Evolutionary conservation across 2,329 filamentous ascomycete species (phyloP).

Genomic region (Alternaria novae-zelandiae): DNA sequence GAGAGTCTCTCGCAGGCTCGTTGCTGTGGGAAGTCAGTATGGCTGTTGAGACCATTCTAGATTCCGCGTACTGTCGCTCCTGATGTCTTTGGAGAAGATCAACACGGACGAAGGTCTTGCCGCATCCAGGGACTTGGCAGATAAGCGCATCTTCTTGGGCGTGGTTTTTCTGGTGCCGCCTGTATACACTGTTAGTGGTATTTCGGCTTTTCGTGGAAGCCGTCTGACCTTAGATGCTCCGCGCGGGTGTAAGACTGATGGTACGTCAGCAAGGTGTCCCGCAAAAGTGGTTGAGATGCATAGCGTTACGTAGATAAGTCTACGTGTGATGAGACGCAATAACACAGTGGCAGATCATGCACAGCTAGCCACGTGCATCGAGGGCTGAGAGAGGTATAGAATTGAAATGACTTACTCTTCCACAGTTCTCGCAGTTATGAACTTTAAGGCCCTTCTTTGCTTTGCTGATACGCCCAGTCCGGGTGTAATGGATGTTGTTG

Average conservation of each 20-base stretch:
- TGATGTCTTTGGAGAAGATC: slow-evolving; percentile 55
- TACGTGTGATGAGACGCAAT: background rate
- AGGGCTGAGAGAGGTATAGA: background rate
- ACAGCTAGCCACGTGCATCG: slow-evolving; percentile 3
- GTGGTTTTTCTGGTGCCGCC: slow-evolving; percentile 57
- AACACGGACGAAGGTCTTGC: slow-evolving; percentile 52
- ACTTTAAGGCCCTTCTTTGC: slow-evolving; percentile 56
- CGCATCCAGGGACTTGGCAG: slow-evolving; percentile 52
- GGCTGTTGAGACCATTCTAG: background rate
- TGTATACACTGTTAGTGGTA: slow-evolving; percentile 24
- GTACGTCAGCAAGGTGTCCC: slow-evolving; percentile 25
- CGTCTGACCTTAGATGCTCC: slow-evolving; percentile 53
- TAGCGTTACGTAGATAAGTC: background rate
- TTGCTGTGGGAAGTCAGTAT: slow-evolving; percentile 34
- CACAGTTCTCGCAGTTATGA: slow-evolving; percentile 54
- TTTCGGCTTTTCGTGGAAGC: background rate
- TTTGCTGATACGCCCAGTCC: slow-evolving; percentile 56
- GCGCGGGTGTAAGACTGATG: slow-evolving; percentile 55
- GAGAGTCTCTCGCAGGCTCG: slow-evolving; percentile 34
- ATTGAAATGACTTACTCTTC: slow-evolving; percentile 49
- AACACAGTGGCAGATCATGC: background rate
- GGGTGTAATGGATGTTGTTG: slow-evolving; percentile 50
- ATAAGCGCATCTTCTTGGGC: slow-evolving; percentile 49
- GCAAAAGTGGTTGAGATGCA: background rate
- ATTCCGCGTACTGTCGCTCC: slow-evolving; percentile 52